These are phyloP conservation scores for Starmerella sp. DNA, from an alignment of 805 yeast genomes.

Conservation along the genomic window DNA sequence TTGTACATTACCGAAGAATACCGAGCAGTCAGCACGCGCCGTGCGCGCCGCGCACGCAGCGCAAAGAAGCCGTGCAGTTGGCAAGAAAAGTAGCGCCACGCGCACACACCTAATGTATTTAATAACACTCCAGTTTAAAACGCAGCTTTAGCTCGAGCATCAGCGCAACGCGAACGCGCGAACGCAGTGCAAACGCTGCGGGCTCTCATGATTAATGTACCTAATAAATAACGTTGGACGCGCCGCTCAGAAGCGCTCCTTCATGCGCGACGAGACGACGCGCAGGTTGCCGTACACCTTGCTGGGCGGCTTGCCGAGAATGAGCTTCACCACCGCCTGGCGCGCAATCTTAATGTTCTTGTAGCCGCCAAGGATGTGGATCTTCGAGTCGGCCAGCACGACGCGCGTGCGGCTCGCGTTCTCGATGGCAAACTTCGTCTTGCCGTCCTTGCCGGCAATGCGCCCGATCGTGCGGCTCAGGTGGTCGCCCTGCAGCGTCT, in stretches of 20 bases:
- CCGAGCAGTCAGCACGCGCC: no score
- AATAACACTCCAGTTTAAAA: no score
- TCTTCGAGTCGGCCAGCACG: conserved; percentile 91
- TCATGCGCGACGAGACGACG: conserved; percentile 92
- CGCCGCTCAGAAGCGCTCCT: conserved; percentile 63
- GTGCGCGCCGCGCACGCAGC: no score
- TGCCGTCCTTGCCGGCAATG: conserved; percentile 99
- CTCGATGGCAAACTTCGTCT: conserved; percentile 96
- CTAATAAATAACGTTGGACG: background rate
- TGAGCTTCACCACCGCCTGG: conserved; percentile 86
- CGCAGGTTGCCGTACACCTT: conserved; percentile 95
- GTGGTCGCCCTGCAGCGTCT: conserved; percentile 91
- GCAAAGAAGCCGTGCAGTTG: no score
- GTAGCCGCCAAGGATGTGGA: conserved; percentile 94
- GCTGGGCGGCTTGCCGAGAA: conserved; percentile 97
- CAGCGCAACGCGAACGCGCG: no score
- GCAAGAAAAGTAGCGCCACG: no score
- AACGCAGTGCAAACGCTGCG: no score
- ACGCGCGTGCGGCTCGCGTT: conserved; percentile 97
- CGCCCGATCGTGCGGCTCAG: conserved; percentile 97
- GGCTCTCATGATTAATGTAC: background rate
- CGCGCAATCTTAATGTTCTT: conserved; percentile 98
- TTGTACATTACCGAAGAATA: background rate
- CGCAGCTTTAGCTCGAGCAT: no score
- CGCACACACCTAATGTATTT: no score